phyloP scores from a whole-genome alignment of 2,329 filamentous ascomycete genomes.

The Huntiella decipiens region DNA sequence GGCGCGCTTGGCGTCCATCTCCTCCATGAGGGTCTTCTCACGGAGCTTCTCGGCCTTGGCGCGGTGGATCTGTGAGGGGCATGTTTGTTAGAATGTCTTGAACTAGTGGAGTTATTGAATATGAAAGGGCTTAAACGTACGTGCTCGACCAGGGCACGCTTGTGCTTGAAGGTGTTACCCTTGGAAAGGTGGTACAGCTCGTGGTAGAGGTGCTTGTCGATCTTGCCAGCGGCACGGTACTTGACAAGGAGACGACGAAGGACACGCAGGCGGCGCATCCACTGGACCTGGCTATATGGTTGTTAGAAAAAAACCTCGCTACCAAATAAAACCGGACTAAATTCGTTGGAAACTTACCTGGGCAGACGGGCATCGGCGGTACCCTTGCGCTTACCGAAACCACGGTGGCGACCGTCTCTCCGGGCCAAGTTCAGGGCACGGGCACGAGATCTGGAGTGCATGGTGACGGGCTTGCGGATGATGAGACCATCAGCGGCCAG shows the following conservation, averaged over 20 bases:
- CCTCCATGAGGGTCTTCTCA: slow-evolving; percentile 90
- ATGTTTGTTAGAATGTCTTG: background rate
- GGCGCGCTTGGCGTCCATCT: slow-evolving; percentile 99
- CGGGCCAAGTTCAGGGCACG: slow-evolving; percentile 88
- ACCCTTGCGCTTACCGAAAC: slow-evolving; percentile 99
- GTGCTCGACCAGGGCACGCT: slow-evolving; percentile 98
- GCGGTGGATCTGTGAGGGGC: slow-evolving; percentile 69
- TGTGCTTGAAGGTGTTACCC: slow-evolving; percentile 99
- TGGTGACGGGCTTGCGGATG: slow-evolving; percentile 99
- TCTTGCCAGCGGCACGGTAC: slow-evolving; percentile 99
- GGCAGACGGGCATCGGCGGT: slow-evolving; percentile 99
- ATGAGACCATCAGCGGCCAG: slow-evolving; percentile 99
- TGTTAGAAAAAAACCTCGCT: slow-evolving; percentile 1
- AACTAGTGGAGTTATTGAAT: background rate
- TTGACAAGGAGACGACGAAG: slow-evolving; percentile 98
- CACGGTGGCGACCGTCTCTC: slow-evolving; percentile 91
- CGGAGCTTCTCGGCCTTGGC: slow-evolving; percentile 99
- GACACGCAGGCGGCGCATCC: slow-evolving; percentile 99
- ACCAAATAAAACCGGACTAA: background rate
- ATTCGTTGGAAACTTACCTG: slow-evolving; percentile 40
- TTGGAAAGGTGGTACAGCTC: slow-evolving; percentile 99
- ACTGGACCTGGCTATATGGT: slow-evolving; percentile 66
- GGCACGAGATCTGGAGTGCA: slow-evolving; percentile 96
- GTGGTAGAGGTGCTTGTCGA: slow-evolving; percentile 99
- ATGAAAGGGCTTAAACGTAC: slow-evolving; percentile 41